These are phyloP conservation scores for Polygonum maritimum DNA, from an alignment of 148 eudicot species.

Conservation along the genomic window DNA sequence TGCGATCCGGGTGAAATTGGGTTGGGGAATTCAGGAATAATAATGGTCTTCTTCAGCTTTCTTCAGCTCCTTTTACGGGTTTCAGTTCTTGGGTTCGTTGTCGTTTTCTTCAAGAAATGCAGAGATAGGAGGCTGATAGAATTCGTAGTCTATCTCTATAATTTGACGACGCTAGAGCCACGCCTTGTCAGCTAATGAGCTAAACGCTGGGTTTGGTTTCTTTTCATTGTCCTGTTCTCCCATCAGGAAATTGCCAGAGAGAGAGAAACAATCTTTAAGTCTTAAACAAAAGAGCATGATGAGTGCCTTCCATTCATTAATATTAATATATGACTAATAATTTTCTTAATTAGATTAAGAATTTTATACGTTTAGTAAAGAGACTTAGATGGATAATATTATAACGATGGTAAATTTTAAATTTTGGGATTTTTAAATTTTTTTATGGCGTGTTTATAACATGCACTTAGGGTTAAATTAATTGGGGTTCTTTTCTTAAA, in stretches of 20 bases:
- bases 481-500: too few species aligned
- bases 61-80: not conserved
- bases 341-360: too few species aligned
- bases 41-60: not conserved
- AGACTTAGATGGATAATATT: too few species aligned
- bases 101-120: not conserved
- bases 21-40: not conserved
- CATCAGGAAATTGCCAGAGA: not conserved
- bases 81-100: not conserved
- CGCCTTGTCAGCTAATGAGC: not conserved
- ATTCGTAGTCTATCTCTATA: not conserved
- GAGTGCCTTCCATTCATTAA: too few species aligned
- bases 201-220: not conserved
- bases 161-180: not conserved
- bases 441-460: too few species aligned
- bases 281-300: not conserved
- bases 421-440: too few species aligned
- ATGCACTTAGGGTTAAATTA: too few species aligned
- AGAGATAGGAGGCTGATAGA: not conserved
- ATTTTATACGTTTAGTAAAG: too few species aligned
- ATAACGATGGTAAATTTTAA: too few species aligned
- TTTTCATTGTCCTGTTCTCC: not conserved
- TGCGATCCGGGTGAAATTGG: not conserved
- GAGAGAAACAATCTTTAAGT: not conserved
- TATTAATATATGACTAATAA: too few species aligned